These are phyloP conservation scores for Venturia pyrina DNA, from an alignment of 2,329 filamentous ascomycete species.

Conservation along the genomic window DNA sequence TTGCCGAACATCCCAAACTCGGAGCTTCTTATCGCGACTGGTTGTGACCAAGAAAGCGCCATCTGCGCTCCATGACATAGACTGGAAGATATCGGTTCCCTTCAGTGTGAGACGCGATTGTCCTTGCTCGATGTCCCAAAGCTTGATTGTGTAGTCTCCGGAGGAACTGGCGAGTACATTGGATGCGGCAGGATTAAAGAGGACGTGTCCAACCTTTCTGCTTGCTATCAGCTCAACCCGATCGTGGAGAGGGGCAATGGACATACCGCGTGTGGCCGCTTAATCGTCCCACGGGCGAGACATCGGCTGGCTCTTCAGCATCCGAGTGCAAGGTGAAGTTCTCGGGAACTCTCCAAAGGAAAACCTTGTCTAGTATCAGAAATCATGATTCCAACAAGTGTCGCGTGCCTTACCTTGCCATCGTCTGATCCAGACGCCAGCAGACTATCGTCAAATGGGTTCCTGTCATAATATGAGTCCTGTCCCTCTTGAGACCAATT, in stretches of 20 bases:
- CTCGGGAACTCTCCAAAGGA: constrained; percentile 89
- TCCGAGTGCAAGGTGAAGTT: constrained; percentile 78
- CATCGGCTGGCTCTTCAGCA: constrained; percentile 69
- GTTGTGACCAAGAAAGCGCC: constrained; percentile 83
- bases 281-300: constrained; percentile 71
- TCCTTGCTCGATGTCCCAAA: constrained; percentile 86
- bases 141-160: constrained; percentile 86
- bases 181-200: constrained; percentile 94
- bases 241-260: constrained; percentile 1
- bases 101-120: constrained; percentile 66
- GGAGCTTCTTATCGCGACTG: constrained; percentile 94
- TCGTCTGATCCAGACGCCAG: constrained; percentile 94
- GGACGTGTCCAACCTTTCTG: constrained; percentile 94
- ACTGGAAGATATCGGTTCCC: constrained; percentile 88
- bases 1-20: constrained; percentile 95
- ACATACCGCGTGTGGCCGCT: constrained; percentile 74
- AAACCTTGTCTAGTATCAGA: constrained; percentile 44
- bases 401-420: constrained; percentile 61
- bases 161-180: constrained; percentile 93
- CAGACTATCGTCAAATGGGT: constrained; percentile 88
- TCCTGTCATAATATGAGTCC: constrained; percentile 46
- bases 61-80: constrained; percentile 87
- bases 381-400: neutral
- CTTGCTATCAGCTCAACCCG: constrained; percentile 5
- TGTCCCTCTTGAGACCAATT: constrained; percentile 12